Percentiles rank a stretch among this genome's conserved stretches.
Evolutionary conservation across 2,329 filamentous ascomycete species (phyloP).

Genomic region (Ramularia endophylla): DNA sequence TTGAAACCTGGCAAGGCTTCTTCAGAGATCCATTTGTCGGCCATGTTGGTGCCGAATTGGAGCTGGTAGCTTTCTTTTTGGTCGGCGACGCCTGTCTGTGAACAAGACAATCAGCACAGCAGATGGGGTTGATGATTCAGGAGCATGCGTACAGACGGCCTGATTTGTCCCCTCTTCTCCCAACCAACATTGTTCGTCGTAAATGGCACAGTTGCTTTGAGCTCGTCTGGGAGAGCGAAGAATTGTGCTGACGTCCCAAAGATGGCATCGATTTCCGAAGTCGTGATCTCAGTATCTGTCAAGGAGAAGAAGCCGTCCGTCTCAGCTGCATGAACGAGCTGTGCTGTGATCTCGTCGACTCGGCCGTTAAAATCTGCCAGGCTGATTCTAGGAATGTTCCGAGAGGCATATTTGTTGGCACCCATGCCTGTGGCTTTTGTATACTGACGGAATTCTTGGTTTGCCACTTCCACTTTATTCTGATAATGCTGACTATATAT

Average conservation of each 20-base stretch:
- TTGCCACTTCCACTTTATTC: too few species aligned
- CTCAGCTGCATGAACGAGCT: slow-evolving; percentile 51
- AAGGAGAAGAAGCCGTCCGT: slow-evolving; percentile 57
- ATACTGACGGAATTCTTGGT: too few species aligned
- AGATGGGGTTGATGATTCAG: too few species aligned
- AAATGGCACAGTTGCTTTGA: slow-evolving; percentile 52
- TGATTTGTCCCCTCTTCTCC: slow-evolving; percentile 54
- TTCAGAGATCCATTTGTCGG: slow-evolving; percentile 49
- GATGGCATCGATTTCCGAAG: slow-evolving; percentile 45
- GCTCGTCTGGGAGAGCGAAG: slow-evolving; percentile 47
- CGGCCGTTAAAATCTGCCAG: slow-evolving; percentile 48
- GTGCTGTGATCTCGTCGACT: slow-evolving; percentile 47
- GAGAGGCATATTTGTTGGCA: slow-evolving; percentile 36
- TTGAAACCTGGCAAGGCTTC: slow-evolving; percentile 46
- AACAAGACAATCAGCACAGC: too few species aligned
- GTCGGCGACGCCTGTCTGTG: slow-evolving; percentile 51
- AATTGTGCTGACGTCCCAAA: slow-evolving; percentile 48
- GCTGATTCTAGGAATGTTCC: slow-evolving; percentile 48
- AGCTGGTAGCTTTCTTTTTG: slow-evolving; percentile 59
- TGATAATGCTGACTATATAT: too few species aligned
- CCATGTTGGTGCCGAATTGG: slow-evolving; percentile 54
- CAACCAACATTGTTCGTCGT: slow-evolving; percentile 53
- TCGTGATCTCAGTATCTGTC: slow-evolving; percentile 49
- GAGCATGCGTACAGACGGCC: slow-evolving; percentile 39
- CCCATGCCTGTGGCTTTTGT: slow-evolving; percentile 10